phyloP scores from a whole-genome alignment of 2,329 filamentous ascomycete species.

The Phoma herbarum region DNA sequence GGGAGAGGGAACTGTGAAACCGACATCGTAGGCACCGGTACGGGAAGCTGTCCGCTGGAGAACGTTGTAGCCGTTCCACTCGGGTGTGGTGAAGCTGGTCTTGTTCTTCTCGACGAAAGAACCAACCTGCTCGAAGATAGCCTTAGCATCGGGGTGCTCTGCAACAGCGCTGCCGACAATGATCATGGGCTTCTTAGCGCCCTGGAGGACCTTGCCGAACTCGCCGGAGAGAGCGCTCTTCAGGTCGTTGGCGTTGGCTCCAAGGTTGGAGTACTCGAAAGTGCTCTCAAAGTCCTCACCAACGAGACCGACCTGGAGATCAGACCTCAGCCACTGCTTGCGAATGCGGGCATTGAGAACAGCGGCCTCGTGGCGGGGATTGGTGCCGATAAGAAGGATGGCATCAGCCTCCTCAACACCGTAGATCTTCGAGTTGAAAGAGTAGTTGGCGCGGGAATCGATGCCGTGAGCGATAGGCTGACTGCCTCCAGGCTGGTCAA shows the following conservation, averaged over 20 bases:
- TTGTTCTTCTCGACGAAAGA: conserved; percentile 93
- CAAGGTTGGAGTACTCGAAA: conserved; percentile 93
- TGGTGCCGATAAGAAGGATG: conserved; percentile 92
- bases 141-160: conserved; percentile 89
- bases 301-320: conserved; percentile 90
- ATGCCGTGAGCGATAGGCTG: conserved; percentile 89
- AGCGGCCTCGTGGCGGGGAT: conserved; percentile 93
- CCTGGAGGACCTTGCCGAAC: conserved; percentile 91
- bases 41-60: conserved; percentile 93
- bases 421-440: conserved; percentile 94
- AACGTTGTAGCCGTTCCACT: conserved; percentile 98
- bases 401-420: conserved; percentile 93
- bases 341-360: conserved; percentile 95
- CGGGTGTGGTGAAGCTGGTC: conserved; percentile 82
- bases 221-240: conserved; percentile 85
- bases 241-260: conserved; percentile 77
- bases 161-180: conserved; percentile 91
- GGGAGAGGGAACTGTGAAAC: conserved; percentile 86
- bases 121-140: conserved; percentile 91
- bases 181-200: conserved; percentile 94
- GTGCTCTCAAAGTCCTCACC: conserved; percentile 93
- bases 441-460: conserved; percentile 92
- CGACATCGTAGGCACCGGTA: conserved; percentile 92
- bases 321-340: conserved; percentile 96
- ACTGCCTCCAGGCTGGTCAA: conserved; percentile 87